Evolutionary conservation across 1,284 basidiomycete genomes (phyloP).

Genomic region (Coniferiporia weirii): DNA sequence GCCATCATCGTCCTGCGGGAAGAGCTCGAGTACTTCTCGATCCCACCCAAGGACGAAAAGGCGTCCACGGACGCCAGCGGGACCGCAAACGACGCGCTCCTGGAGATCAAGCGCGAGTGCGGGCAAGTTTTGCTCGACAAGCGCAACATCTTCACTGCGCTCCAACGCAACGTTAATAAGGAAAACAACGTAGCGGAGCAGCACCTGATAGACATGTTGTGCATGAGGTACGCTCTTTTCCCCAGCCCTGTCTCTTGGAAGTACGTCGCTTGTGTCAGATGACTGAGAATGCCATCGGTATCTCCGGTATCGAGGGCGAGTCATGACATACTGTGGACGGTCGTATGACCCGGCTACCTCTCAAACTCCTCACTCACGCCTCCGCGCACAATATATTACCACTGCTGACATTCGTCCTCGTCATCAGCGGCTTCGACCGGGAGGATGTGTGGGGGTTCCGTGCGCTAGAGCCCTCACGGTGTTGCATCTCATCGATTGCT

Average conservation of each 20-base stretch:
- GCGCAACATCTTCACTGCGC: constrained; percentile 91
- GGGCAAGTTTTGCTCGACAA: constrained; percentile 87
- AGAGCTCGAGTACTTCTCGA: constrained; percentile 97
- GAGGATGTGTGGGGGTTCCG: constrained; percentile 98
- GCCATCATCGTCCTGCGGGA: constrained; percentile 98
- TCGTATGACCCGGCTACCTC: not conserved
- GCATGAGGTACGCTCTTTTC: constrained; percentile 77
- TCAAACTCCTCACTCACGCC: not conserved
- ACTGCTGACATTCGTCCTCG: constrained; percentile 1
- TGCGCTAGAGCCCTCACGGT: constrained; percentile 90
- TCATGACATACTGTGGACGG: not conserved
- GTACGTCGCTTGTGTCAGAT: constrained; percentile 8
- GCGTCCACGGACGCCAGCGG: constrained; percentile 73
- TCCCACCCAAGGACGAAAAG: constrained; percentile 68
- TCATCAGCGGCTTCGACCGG: constrained; percentile 84
- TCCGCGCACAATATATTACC: not conserved
- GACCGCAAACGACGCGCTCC: constrained; percentile 68
- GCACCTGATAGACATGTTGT: constrained; percentile 99
- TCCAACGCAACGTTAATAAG: constrained; percentile 98
- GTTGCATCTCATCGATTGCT: constrained; percentile 97
- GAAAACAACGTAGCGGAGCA: constrained; percentile 99
- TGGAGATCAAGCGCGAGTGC: constrained; percentile 77
- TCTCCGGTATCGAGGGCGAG: constrained; percentile 3
- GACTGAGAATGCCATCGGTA: not conserved
- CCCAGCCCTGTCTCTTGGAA: constrained; percentile 9